Evolutionary conservation across 2,329 filamentous ascomycete species (phyloP).

Genomic region (Ophioceras dolichostomum): DNA sequence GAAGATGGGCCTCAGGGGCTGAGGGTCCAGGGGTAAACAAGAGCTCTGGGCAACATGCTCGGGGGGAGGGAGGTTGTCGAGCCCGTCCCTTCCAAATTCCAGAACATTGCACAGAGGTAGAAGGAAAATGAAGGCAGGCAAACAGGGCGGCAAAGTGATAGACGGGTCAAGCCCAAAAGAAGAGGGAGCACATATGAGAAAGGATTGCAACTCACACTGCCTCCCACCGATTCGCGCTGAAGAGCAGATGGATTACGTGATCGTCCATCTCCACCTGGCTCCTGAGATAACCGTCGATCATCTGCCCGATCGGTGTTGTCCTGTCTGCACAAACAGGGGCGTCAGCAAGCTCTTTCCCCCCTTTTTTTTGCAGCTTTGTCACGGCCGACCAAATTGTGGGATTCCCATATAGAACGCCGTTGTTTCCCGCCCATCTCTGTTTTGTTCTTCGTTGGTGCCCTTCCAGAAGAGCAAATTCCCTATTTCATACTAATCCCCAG

Average conservation of each 20-base stretch:
- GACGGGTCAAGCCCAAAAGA: not conserved
- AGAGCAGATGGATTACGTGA: slow-evolving; percentile 80
- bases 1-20: not conserved
- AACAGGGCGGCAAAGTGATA: not conserved
- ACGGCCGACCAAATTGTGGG: too few species aligned
- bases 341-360: not conserved
- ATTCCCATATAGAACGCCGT: too few species aligned
- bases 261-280: slow-evolving; percentile 65
- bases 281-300: slow-evolving; percentile 76
- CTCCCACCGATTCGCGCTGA: slow-evolving; percentile 89
- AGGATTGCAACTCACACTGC: slow-evolving; percentile 38
- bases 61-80: too few species aligned
- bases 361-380: too few species aligned
- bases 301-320: slow-evolving; percentile 70
- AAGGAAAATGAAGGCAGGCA: too few species aligned
- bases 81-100: too few species aligned
- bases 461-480: too few species aligned
- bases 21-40: not conserved
- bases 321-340: slow-evolving; percentile 42
- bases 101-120: too few species aligned
- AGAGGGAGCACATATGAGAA: not conserved
- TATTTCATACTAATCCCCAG: too few species aligned
- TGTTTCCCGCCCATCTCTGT: too few species aligned
- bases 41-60: too few species aligned
- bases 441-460: too few species aligned